Conservation (phyloP, 805 yeast genomes). For the Yueomyces sinensis region DNA sequence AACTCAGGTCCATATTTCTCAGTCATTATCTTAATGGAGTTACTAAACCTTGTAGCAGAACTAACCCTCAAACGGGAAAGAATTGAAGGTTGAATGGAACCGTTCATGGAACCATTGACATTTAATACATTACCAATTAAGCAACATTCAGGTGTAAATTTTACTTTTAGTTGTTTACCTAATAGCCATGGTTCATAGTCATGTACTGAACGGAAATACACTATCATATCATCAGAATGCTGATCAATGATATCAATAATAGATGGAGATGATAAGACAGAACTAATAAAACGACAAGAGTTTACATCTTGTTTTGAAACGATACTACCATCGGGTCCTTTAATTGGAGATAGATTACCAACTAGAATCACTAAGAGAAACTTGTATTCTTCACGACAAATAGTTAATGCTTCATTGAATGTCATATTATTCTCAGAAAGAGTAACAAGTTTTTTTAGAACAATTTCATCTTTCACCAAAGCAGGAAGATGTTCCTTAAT, state of each 20-base stretch:
- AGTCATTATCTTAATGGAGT: slow-evolving; percentile 29
- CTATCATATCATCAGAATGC: slow-evolving; percentile 30
- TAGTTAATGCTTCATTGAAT: slow-evolving; percentile 31
- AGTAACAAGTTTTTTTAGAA: slow-evolving; percentile 3
- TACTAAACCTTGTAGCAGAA: slow-evolving; percentile 23
- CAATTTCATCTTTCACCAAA: slow-evolving; percentile 4
- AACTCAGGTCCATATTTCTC: slow-evolving; percentile 52
- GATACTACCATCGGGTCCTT: background rate
- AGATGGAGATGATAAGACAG: slow-evolving; percentile 31
- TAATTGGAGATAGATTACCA: slow-evolving; percentile 20
- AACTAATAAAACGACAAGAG: slow-evolving; percentile 31
- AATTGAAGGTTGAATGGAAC: slow-evolving; percentile 24
- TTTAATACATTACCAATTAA: slow-evolving; percentile 44
- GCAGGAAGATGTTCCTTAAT: slow-evolving; percentile 4
- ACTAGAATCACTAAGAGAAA: slow-evolving; percentile 44
- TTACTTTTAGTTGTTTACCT: slow-evolving; percentile 40
- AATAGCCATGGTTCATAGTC: slow-evolving; percentile 57
- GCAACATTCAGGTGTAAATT: slow-evolving; percentile 41
- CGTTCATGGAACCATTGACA: slow-evolving; percentile 23
- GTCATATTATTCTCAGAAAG: slow-evolving; percentile 9
- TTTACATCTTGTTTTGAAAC: slow-evolving; percentile 9
- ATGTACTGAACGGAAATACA: slow-evolving; percentile 52
- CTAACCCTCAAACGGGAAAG: slow-evolving; percentile 20
- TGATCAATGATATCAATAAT: slow-evolving; percentile 27
- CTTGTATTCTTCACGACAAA: slow-evolving; percentile 29